A percentile compares a stretch with the other conserved stretches of the same genome.
These are phyloP conservation scores for Botryosphaeria dothidea DNA, from an alignment of 2,329 filamentous ascomycete species.

Conservation along the genomic window DNA sequence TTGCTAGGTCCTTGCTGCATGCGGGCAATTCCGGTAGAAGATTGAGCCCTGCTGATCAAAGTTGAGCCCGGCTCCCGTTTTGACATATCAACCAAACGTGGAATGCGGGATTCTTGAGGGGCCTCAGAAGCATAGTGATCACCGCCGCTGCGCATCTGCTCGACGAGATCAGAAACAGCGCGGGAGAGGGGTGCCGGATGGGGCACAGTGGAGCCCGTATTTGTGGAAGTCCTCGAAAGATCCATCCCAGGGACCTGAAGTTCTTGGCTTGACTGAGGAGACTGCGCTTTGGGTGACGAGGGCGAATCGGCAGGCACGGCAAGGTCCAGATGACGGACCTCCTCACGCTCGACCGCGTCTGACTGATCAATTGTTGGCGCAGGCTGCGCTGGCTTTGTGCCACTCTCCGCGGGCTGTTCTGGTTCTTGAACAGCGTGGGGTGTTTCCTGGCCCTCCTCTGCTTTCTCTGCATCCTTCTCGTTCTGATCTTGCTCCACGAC, in stretches of 20 bases:
- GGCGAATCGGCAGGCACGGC: slow-evolving; percentile 50
- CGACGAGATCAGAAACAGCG: slow-evolving; percentile 14
- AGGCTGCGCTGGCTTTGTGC: background rate
- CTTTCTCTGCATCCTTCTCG: slow-evolving; percentile 18
- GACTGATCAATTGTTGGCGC: slow-evolving; percentile 20
- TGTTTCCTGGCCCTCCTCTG: background rate
- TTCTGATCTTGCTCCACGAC: slow-evolving; percentile 64
- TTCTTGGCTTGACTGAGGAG: slow-evolving; percentile 1
- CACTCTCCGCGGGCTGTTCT: background rate
- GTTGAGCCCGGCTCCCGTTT: slow-evolving; percentile 32
- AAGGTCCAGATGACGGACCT: slow-evolving; percentile 63
- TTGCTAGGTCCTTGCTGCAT: slow-evolving; percentile 9
- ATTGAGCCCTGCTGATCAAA: slow-evolving; percentile 35
- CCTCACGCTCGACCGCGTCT: slow-evolving; percentile 49
- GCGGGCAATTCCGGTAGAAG: slow-evolving; percentile 23
- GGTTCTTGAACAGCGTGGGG: background rate
- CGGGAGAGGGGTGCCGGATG: slow-evolving; percentile 7
- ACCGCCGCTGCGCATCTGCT: slow-evolving; percentile 6
- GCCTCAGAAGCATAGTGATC: slow-evolving; percentile 2
- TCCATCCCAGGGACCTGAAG: background rate
- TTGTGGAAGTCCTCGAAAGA: slow-evolving; percentile 5
- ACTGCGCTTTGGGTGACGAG: slow-evolving; percentile 6
- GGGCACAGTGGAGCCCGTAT: background rate
- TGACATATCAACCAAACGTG: slow-evolving; percentile 37
- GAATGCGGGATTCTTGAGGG: slow-evolving; percentile 37